Conservation (phyloP, 2,329 filamentous ascomycete genomes). For the Dactylellina sp. region DNA sequence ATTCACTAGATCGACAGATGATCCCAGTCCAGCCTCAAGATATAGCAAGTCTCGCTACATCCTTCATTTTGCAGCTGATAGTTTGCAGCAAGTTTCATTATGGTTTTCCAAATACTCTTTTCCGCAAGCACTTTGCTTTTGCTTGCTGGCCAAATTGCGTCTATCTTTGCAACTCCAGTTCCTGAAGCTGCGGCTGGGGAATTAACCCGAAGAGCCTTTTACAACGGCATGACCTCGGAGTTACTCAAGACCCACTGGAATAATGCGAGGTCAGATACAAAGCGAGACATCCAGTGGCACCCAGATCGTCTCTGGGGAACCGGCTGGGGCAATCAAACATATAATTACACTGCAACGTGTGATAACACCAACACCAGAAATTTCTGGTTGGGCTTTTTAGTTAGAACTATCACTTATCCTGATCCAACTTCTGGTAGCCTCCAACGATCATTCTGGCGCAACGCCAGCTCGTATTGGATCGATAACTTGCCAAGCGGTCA, state of each 20-base stretch:
- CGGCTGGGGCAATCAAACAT: constrained; percentile 21
- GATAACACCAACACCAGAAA: not conserved
- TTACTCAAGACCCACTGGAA: constrained; percentile 18
- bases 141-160: constrained; percentile 19
- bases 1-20: constrained; percentile 44
- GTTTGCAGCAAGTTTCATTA: constrained; percentile 16
- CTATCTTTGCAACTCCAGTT: constrained; percentile 15
- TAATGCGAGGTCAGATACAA: constrained; percentile 6
- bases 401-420: constrained; percentile 30
- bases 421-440: constrained; percentile 7
- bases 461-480: constrained; percentile 6
- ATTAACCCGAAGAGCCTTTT: constrained; percentile 21
- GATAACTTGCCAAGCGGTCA: constrained; percentile 9
- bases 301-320: constrained; percentile 27
- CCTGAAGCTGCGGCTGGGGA: constrained; percentile 5
- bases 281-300: constrained; percentile 26
- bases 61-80: not conserved
- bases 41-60: constrained; percentile 4
- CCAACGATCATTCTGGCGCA: constrained; percentile 26
- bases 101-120: constrained; percentile 27
- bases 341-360: constrained; percentile 2
- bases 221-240: constrained; percentile 7
- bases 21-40: constrained; percentile 27
- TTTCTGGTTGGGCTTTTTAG: constrained; percentile 25
- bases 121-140: constrained; percentile 26